Base-by-base conservation (phyloP, 768 basidiomycete genomes). In the Suillus lakei region DNA sequence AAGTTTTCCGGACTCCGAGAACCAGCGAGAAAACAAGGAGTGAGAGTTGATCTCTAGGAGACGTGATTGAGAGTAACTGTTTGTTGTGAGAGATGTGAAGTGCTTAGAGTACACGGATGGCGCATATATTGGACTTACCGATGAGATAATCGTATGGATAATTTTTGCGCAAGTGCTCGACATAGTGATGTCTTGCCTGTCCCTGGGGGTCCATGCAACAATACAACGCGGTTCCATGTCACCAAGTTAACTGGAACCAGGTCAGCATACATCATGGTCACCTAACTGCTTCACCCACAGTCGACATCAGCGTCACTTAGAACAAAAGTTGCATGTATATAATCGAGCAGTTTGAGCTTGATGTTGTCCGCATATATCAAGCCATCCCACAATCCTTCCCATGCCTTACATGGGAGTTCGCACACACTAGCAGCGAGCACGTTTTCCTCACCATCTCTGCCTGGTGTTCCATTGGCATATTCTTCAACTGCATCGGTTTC, bases 1-100 rank as follows among this genome's bases (percentile, higher is more conserved):
- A 34, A 99, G 88, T 77, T 99, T 99, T 18, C 98, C 98, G 0
- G 96, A 98, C 75, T 99, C 98, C 0, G 96, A 98, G 79, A 99
- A 99, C 97, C 98, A 99, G 70, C 96, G 93, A 18, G 95, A 96
- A 76, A 99, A 99, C 18, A 99, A 84, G 2, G 96, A 98, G 78
- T 99, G 98, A 0, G 98, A 96, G 74, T 99, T 99, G 73, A 99
- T 98, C 77, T 99, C 98, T 53, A 99, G 85, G 13, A 99, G 82
- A 54, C 95, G 92, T 41, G 94, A 87, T 76, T 92, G 86, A 0
- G 91, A 82, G 74, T 98, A 99, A 32, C 96, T 97, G 70, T 56
- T 43, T 23, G 36, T 51, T 50, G 23, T 21, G 36, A 58, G 56
- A 68, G 60, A 54, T 50, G 44, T 36, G 46, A 44, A 21, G 18